phyloP scores from a whole-genome alignment of 2,329 filamentous ascomycete species.

The Cladosporium sp. region DNA sequence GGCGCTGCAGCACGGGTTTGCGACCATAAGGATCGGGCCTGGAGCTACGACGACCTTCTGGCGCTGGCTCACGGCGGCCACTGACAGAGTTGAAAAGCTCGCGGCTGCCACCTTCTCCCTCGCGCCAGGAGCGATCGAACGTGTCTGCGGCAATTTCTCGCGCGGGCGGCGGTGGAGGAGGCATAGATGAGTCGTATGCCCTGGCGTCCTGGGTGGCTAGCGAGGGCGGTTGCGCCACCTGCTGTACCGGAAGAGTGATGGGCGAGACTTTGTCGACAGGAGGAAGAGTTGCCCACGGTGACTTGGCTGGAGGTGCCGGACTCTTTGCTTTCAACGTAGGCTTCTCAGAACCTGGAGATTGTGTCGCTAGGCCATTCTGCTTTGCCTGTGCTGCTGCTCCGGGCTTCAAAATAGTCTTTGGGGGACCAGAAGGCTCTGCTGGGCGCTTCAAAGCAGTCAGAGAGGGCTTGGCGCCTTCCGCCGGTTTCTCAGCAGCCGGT shows the following conservation, averaged over 20 bases:
- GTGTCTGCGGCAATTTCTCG: slow-evolving; percentile 93
- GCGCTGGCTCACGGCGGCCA: slow-evolving; percentile 84
- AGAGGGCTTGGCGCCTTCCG: slow-evolving; percentile 24
- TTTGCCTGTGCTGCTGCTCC: slow-evolving; percentile 39
- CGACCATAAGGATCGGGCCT: slow-evolving; percentile 62
- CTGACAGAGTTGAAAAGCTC: slow-evolving; percentile 96
- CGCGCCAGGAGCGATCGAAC: slow-evolving; percentile 82
- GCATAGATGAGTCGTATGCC: slow-evolving; percentile 51
- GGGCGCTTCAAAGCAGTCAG: slow-evolving; percentile 32
- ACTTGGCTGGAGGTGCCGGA: slow-evolving; percentile 71
- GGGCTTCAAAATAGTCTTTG: slow-evolving; percentile 49
- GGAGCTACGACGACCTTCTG: slow-evolving; percentile 67
- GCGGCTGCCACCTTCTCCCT: slow-evolving; percentile 59
- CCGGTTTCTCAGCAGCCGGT: slow-evolving; percentile 22
- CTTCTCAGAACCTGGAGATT: slow-evolving; percentile 46
- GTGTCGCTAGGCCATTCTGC: slow-evolving; percentile 20
- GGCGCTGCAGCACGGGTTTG: slow-evolving; percentile 75
- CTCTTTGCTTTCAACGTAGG: slow-evolving; percentile 71
- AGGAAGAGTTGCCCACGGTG: slow-evolving; percentile 84
- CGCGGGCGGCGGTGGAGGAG: slow-evolving; percentile 50
- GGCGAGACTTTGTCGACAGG: slow-evolving; percentile 79
- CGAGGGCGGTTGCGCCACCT: slow-evolving; percentile 27
- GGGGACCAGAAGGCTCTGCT: slow-evolving; percentile 31
- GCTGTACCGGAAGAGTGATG: slow-evolving; percentile 52
- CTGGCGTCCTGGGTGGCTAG: slow-evolving; percentile 54